phyloP scores from a whole-genome alignment of 2,329 filamentous ascomycete genomes.

The Epichloe sylvatica region DNA sequence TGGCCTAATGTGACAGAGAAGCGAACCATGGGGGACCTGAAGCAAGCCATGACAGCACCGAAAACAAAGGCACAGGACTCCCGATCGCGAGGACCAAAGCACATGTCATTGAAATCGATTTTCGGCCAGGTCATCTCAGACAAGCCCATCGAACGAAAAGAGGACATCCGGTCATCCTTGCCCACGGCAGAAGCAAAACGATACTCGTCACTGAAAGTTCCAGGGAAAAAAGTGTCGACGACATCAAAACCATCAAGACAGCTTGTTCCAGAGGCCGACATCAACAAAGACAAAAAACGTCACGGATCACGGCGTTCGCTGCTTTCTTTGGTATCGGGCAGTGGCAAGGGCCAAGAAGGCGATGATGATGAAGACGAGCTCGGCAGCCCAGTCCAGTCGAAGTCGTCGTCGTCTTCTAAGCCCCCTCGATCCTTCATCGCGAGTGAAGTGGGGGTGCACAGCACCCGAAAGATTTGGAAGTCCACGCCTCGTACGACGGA shows the following conservation, averaged over 20 bases:
- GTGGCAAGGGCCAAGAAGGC: not conserved
- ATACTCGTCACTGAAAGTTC: not conserved
- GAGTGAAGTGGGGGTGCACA: conserved; percentile 9
- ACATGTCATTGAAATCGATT: not conserved
- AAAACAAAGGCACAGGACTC: not conserved
- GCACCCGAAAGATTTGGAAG: conserved; percentile 15
- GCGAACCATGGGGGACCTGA: conserved; percentile 6
- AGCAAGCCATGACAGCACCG: conserved; percentile 5
- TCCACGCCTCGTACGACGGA: conserved; percentile 17
- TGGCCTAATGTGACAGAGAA: not conserved
- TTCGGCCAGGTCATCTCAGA: not conserved
- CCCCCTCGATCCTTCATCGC: conserved; percentile 5
- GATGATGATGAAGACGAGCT: conserved; percentile 5
- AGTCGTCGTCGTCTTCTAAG: conserved; percentile 9
- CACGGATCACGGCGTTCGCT: conserved; percentile 2
- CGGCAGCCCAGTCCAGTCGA: not conserved
- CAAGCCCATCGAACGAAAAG: not conserved
- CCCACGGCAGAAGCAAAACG: not conserved
- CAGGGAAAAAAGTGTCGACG: not conserved
- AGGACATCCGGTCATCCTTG: not conserved
- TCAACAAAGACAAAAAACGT: not conserved
- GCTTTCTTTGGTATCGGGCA: not conserved
- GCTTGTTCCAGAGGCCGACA: not conserved
- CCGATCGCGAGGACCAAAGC: not conserved
- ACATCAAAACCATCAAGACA: not conserved